phyloP scores from a whole-genome alignment of 2,329 filamentous ascomycete species.

The Apiospora phragmitis region DNA sequence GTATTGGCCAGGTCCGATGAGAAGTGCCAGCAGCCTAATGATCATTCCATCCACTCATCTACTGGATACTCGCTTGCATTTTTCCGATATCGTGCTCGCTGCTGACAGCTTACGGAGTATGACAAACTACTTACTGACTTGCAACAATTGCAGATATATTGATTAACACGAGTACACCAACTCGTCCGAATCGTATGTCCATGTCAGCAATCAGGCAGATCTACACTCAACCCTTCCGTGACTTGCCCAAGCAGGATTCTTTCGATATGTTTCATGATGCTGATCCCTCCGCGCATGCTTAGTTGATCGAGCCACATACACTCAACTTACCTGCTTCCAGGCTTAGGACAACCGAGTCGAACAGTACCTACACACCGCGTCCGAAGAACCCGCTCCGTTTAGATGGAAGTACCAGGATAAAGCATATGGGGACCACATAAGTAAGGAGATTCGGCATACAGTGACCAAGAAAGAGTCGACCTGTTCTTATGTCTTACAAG shows the following conservation, averaged over 20 bases:
- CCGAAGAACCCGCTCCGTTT: background rate
- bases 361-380: background rate
- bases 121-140: background rate
- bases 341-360: no score
- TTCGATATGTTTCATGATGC: background rate
- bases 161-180: background rate
- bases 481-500: background rate
- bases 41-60: background rate
- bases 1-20: no score
- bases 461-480: background rate
- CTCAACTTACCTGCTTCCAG: background rate
- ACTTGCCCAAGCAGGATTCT: background rate
- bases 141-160: background rate
- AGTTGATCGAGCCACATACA: background rate
- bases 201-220: background rate
- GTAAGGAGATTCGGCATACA: background rate
- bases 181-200: background rate
- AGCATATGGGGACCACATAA: background rate
- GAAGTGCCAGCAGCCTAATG: background rate
- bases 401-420: background rate
- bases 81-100: background rate
- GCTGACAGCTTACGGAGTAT: background rate
- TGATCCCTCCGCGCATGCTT: background rate
- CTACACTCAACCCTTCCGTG: background rate
- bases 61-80: background rate